Conservation (phyloP, 73 alveolate genomes). For the Durusdinium trenchii region DNA sequence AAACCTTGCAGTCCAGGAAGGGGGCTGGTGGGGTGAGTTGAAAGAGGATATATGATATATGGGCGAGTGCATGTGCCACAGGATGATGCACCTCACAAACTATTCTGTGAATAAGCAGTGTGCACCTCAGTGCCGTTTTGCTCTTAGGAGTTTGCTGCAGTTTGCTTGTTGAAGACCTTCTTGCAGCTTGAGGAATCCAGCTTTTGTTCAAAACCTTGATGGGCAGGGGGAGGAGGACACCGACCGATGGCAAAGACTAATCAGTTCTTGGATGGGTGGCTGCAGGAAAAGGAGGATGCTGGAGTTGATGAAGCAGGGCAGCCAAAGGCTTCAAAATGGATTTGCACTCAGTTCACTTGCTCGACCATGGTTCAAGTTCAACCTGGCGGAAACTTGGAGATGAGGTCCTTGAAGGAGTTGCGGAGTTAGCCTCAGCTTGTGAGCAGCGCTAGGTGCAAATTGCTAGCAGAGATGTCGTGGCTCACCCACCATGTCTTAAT, state of each 20-base stretch:
- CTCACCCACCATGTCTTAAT: too few relatives aligned
- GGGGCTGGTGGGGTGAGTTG: too few relatives aligned
- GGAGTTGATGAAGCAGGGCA: constrained; percentile 75
- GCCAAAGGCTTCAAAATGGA: constrained; percentile 92
- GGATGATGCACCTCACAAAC: constrained; percentile 99
- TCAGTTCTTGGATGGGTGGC: neutral
- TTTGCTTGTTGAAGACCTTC: too few relatives aligned
- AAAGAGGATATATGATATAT: neutral
- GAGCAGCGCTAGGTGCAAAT: too few relatives aligned
- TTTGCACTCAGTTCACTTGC: neutral
- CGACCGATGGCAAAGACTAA: neutral
- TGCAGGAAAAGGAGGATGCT: constrained; percentile 90
- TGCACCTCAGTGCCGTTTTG: neutral
- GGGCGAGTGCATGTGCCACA: constrained; percentile 69
- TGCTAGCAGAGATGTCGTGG: too few relatives aligned
- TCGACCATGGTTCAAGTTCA: neutral
- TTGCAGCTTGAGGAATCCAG: constrained; percentile 42
- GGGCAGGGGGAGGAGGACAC: constrained; percentile 85
- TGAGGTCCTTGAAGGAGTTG: constrained; percentile 16
- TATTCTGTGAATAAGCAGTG: constrained; percentile 97
- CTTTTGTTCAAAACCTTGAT: constrained; percentile 75
- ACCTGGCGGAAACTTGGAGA: neutral
- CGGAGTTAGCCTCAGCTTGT: neutral
- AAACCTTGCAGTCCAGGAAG: constrained; percentile 89
- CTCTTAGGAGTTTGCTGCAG: neutral